These are phyloP conservation scores for Colletotrichum somersetense DNA, from an alignment of 2,329 filamentous ascomycete genomes.

Conservation along the genomic window DNA sequence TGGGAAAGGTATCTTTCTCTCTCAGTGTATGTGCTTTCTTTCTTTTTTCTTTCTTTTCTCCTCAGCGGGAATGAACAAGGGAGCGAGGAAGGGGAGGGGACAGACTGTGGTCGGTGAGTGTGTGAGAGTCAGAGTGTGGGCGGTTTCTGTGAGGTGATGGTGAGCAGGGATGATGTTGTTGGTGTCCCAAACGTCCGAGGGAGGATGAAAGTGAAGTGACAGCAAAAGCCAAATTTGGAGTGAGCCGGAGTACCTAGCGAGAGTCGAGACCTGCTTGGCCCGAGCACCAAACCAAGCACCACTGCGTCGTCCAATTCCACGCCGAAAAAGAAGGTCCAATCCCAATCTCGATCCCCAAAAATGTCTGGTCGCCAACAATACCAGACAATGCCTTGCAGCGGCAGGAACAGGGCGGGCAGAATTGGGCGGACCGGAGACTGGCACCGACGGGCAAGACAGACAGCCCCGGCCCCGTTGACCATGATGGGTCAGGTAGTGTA, in stretches of 20 bases:
- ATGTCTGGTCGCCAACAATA: constrained; percentile 23
- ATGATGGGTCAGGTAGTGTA: neutral
- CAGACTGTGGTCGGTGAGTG: constrained; percentile 20
- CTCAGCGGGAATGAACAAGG: constrained; percentile 40
- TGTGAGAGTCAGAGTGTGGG: constrained; percentile 3
- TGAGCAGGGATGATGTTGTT: constrained; percentile 40
- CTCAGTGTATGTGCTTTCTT: neutral
- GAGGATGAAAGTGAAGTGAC: constrained; percentile 8
- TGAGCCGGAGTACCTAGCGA: neutral
- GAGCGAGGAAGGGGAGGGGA: constrained; percentile 21
- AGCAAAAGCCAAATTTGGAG: constrained; percentile 9
- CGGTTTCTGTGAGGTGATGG: constrained; percentile 38
- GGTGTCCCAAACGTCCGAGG: constrained; percentile 28
- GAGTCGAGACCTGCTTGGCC: constrained; percentile 6
- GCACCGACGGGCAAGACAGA: constrained; percentile 11
- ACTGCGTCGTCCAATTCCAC: constrained; percentile 2
- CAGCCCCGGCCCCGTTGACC: neutral
- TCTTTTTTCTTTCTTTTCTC: constrained; percentile 7
- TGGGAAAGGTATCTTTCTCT: constrained; percentile 16
- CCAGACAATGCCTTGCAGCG: constrained; percentile 35
- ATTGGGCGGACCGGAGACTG: constrained; percentile 11
- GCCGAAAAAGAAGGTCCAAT: constrained; percentile 20
- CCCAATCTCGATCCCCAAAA: constrained; percentile 9
- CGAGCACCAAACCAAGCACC: neutral
- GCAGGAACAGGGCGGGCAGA: constrained; percentile 32